Evolutionary conservation across 176 grass and related monocot genomes (phyloP).

Genomic region (Zea mays): Zm-B73-REFERENCE-NAM-5.0 NC_050096.1:118128501-118129000

Average conservation of each 20-base stretch:
- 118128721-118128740: slow-evolving; percentile 70
- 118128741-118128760: slow-evolving; percentile 71
- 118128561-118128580: not conserved
- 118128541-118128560: not conserved
- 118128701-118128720: slow-evolving; percentile 71
- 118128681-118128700: slow-evolving; percentile 29
- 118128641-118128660: slow-evolving; percentile 53
- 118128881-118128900: slow-evolving; percentile 71
- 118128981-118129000: slow-evolving; percentile 8
- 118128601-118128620: slow-evolving; percentile 88
- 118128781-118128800: not conserved
- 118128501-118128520: not conserved
- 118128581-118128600: slow-evolving; percentile 66
- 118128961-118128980: slow-evolving; percentile 13
- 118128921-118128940: slow-evolving; percentile 67
- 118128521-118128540: not conserved
- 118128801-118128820: not conserved
- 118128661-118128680: slow-evolving; percentile 37
- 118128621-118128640: slow-evolving; percentile 58
- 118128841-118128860: slow-evolving; percentile 27
- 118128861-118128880: slow-evolving; percentile 66
- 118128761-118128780: slow-evolving; percentile 61
- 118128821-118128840: not conserved
- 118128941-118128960: not conserved
- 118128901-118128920: slow-evolving; percentile 57